Evolutionary conservation across 495 filamentous ascomycete species (phyloP).

Genomic region (Penicillium flavigenum): DNA sequence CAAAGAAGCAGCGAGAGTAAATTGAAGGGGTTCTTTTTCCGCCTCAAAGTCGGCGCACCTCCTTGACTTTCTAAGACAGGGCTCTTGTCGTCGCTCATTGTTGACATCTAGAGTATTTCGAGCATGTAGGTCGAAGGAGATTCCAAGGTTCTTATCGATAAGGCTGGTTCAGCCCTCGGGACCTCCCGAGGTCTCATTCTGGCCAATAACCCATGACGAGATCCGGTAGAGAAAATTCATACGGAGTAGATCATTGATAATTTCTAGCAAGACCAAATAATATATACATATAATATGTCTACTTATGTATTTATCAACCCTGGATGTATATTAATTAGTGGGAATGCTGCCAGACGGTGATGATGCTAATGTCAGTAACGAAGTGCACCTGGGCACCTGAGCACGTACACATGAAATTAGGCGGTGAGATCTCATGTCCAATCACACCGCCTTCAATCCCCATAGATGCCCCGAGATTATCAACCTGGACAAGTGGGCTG

Average conservation of each 20-base stretch:
- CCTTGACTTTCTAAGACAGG: conserved; percentile 2
- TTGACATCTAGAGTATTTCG: neutral
- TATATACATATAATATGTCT: too few relatives aligned
- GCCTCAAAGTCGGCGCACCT: neutral
- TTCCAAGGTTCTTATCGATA: conserved; percentile 5
- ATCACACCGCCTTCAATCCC: neutral
- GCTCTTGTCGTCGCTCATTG: conserved; percentile 2
- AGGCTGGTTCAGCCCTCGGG: too few relatives aligned
- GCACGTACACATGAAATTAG: neutral
- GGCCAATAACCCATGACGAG: neutral
- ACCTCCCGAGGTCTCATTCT: neutral
- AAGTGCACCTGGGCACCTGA: neutral
- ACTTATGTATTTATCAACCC: too few relatives aligned
- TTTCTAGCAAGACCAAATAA: too few relatives aligned
- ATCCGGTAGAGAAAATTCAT: too few relatives aligned
- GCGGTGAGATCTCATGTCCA: neutral
- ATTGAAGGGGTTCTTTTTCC: neutral
- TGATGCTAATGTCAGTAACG: too few relatives aligned
- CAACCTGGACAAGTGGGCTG: neutral
- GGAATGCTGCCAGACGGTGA: too few relatives aligned
- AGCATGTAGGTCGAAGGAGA: neutral
- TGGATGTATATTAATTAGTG: too few relatives aligned
- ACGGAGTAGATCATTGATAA: too few relatives aligned
- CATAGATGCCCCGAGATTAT: neutral
- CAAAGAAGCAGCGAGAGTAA: conserved; percentile 18